Base-by-base conservation (phyloP, 352 stramenopile species). In the Pythium biforme region DNA sequence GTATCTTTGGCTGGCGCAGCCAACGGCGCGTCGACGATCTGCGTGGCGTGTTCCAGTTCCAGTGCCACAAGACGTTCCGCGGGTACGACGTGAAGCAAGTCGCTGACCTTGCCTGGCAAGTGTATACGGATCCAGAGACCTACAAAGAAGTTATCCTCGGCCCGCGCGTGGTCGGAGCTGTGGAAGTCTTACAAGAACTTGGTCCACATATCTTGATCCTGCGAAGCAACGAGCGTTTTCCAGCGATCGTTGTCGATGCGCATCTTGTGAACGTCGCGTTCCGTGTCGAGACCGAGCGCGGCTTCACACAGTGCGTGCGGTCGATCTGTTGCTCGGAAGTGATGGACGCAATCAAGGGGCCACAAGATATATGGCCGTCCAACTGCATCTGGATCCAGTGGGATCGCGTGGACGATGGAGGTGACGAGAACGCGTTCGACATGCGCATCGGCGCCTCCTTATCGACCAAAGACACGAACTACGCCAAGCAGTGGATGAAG, bases 1-100 rank as follows among this genome's bases (percentile, higher is more conserved):
- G 34, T 8, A 19, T 43, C 26, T 22, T 60, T 23, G 53, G 53
- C n/a, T 60, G 53, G 53, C 53, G 39, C 17, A 34, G 33, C 25
- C 29, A 19, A 7, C 23, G 27, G 22, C 53, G 53, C 3, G 49
- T 60, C 39, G 26, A 31, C 10, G 2, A 12, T 4, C 5, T 2
- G 0, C n/a, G 27, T 2, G n/a, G 11, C 23, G 17, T 34, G 25
- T 10, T 60, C 11, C 53, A 52, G 9, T 41, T 54, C 27, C n/a
- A 19, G 14, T 54, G 5, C 26, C 6, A 54, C 8, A 54, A 54
- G 26, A 41, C 48, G 17, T 25, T 54, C 12, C 48, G 48, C 15
- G 48, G 48, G 3, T 40, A 19, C 48, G 25, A 23, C 10, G 15
- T 54, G 14, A 9, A 26, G 14, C 0, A 54, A 2, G 25, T 15